phyloP scores from a whole-genome alignment of 805 yeast genomes.

The Starmerella vaccinii region DNA sequence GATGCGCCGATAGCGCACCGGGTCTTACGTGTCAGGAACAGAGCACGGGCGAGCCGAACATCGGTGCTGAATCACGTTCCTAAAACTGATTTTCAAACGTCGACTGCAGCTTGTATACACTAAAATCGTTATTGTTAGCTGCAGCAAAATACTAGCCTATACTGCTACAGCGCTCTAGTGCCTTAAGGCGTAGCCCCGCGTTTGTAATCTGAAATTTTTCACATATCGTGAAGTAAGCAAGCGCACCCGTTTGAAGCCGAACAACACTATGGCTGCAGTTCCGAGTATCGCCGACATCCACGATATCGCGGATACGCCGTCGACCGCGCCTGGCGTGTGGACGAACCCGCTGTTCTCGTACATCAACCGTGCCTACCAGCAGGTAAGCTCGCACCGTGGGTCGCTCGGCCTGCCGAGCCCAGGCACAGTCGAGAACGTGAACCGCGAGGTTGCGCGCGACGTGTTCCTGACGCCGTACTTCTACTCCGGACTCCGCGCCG shows the following conservation, averaged over 20 bases:
- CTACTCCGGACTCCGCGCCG: conserved; percentile 94
- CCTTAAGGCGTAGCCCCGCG: background rate
- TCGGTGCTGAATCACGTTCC: too few species aligned
- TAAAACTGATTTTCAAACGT: too few species aligned
- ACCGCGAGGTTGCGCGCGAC: conserved; percentile 88
- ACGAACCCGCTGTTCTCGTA: conserved; percentile 20
- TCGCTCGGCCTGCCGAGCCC: conserved; percentile 80
- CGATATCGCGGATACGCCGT: conserved; percentile 19
- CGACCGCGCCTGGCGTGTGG: conserved; percentile 23
- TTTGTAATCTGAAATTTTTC: conserved; percentile 18
- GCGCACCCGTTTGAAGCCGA: background rate
- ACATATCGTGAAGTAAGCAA: conserved; percentile 4
- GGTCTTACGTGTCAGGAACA: too few species aligned
- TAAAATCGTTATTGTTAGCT: too few species aligned
- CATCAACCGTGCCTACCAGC: conserved; percentile 17
- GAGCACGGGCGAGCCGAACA: too few species aligned
- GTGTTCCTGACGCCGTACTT: conserved; percentile 81
- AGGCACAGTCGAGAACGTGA: conserved; percentile 86
- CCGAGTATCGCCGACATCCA: conserved; percentile 18
- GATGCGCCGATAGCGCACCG: too few species aligned
- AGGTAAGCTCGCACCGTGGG: conserved; percentile 53
- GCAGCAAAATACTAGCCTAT: too few species aligned
- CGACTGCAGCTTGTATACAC: too few species aligned
- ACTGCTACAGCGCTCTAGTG: background rate
- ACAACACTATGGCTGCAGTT: conserved; percentile 7